A percentile compares a stretch with the other conserved stretches of the same genome.
phyloP scores from a whole-genome alignment of 192 early-diverging fungal genomes.

The Backusella macrospora region DNA sequence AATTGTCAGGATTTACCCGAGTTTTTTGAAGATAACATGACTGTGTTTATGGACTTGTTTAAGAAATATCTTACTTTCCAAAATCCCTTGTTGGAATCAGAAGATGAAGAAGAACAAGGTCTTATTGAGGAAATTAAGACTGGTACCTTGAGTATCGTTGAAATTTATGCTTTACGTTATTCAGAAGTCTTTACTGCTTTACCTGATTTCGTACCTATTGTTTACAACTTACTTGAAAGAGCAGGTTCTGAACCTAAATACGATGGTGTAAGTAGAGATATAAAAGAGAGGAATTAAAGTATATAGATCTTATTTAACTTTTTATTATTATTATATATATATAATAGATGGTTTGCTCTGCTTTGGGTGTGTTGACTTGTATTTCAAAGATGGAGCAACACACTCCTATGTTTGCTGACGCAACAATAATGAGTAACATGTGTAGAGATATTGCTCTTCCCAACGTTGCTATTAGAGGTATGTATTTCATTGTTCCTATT shows the following conservation, averaged over 20 bases:
- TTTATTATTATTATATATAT: background rate
- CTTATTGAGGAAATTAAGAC: slow-evolving; percentile 88
- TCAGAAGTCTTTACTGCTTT: slow-evolving; percentile 87
- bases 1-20: slow-evolving; percentile 97
- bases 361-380: slow-evolving; percentile 86
- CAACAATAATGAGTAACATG: slow-evolving; percentile 75
- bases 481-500: background rate
- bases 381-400: slow-evolving; percentile 80
- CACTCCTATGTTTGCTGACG: slow-evolving; percentile 69
- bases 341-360: slow-evolving; percentile 80
- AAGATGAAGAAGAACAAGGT: slow-evolving; percentile 86
- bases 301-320: background rate
- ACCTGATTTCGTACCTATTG: slow-evolving; percentile 81
- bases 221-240: slow-evolving; percentile 86
- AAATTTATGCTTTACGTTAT: slow-evolving; percentile 88
- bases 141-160: slow-evolving; percentile 90
- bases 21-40: slow-evolving; percentile 94
- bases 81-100: slow-evolving; percentile 69
- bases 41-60: slow-evolving; percentile 78
- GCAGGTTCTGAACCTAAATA: slow-evolving; percentile 73
- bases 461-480: slow-evolving; percentile 84
- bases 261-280: slow-evolving; percentile 63
- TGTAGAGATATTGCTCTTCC: slow-evolving; percentile 92
- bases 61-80: slow-evolving; percentile 86
- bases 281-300: background rate